Percentiles rank a stretch among this genome's conserved stretches.
Evolutionary conservation across 805 yeast genomes (phyloP).

Genomic region (Saccharomycodes ludwigii): DNA sequence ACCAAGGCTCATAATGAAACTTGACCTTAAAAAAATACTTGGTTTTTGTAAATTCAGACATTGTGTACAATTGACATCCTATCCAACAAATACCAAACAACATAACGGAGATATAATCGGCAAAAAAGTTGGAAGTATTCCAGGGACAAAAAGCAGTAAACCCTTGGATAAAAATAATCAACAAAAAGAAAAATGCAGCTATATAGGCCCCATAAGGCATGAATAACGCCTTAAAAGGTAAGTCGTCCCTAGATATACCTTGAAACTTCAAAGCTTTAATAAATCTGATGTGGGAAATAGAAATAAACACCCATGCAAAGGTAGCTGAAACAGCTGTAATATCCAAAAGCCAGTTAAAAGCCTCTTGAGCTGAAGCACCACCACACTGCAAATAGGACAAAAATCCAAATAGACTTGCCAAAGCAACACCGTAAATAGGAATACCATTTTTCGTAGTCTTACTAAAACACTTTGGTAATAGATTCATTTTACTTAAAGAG

Average conservation of each 20-base stretch:
- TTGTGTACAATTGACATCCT: constrained; percentile 37
- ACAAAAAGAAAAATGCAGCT: constrained; percentile 37
- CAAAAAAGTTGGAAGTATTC: constrained; percentile 43
- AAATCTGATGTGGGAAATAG: constrained; percentile 47
- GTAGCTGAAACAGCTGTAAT: constrained; percentile 58
- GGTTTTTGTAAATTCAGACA: no score
- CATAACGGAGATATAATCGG: constrained; percentile 51
- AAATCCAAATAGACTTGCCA: constrained; percentile 44
- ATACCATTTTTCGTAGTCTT: constrained; percentile 38
- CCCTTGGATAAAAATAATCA: constrained; percentile 60
- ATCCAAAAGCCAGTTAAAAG: constrained; percentile 55
- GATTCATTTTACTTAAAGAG: constrained; percentile 6
- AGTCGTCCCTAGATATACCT: constrained; percentile 46
- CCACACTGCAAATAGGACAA: constrained; percentile 33
- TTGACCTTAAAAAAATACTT: no score
- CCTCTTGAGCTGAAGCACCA: constrained; percentile 40
- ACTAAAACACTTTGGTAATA: constrained; percentile 33
- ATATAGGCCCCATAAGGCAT: constrained; percentile 59
- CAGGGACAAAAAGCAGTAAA: constrained; percentile 47
- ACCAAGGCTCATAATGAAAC: no score
- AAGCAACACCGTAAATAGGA: constrained; percentile 43
- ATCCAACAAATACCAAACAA: constrained; percentile 39
- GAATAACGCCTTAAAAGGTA: constrained; percentile 55
- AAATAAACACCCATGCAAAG: constrained; percentile 54
- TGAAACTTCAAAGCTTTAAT: constrained; percentile 48